A percentile compares a stretch with the other conserved stretches of the same genome.
phyloP scores from a whole-genome alignment of 352 stramenopile species.

The Phytopythium ostracodes region DNA sequence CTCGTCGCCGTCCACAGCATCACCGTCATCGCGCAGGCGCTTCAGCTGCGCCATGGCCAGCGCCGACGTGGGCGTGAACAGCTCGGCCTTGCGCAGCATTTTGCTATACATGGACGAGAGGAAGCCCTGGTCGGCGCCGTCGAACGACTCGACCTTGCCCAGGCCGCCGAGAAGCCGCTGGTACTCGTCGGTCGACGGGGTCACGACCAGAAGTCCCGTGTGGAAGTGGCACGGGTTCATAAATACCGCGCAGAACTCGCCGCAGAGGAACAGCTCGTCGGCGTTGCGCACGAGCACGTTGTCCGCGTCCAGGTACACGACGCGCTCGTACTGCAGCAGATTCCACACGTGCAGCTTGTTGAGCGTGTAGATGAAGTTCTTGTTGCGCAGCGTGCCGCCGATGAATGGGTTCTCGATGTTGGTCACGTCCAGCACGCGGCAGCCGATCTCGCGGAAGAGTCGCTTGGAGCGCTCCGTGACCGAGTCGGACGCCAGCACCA shows the following conservation, averaged over 20 bases:
- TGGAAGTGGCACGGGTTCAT: constrained; percentile 92
- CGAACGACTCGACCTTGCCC: constrained; percentile 61
- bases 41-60: constrained; percentile 13
- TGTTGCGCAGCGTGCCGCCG: constrained; percentile 71
- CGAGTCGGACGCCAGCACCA: constrained; percentile 83
- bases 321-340: constrained; percentile 86
- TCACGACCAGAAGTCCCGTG: constrained; percentile 82
- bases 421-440: constrained; percentile 76
- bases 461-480: constrained; percentile 71
- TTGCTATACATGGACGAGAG: constrained; percentile 85
- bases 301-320: constrained; percentile 90
- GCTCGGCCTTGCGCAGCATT: constrained; percentile 57
- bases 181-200: constrained; percentile 68
- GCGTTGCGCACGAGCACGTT: constrained; percentile 88
- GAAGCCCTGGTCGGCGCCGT: constrained; percentile 84
- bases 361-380: constrained; percentile 89
- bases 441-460: constrained; percentile 79
- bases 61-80: constrained; percentile 61
- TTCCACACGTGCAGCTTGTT: constrained; percentile 92
- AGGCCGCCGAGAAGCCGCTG: constrained; percentile 61
- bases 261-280: constrained; percentile 86
- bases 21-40: background rate
- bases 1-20: constrained; percentile 26
- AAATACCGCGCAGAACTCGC: constrained; percentile 86
- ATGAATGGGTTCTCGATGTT: constrained; percentile 89